A percentile compares a stretch with the other conserved stretches of the same genome.
Conservation (phyloP, 805 yeast species). For the Candida alai region DNA sequence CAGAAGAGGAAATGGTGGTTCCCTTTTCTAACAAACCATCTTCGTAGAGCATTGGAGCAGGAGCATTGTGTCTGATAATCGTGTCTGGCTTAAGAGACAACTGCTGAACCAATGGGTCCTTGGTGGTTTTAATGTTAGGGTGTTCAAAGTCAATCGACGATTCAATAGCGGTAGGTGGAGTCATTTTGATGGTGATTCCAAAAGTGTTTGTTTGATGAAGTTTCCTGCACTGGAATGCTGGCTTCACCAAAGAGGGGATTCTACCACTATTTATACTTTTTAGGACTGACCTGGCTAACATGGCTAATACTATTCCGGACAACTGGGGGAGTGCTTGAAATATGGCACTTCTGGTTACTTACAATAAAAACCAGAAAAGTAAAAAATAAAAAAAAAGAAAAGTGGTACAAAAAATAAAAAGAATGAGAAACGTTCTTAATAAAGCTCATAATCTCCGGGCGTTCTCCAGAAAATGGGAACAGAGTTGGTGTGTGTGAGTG, state of each 20-base stretch:
- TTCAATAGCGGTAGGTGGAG: slow-evolving; percentile 45
- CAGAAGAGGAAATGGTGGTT: slow-evolving; percentile 86
- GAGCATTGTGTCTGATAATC: slow-evolving; percentile 81
- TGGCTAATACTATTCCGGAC: no score
- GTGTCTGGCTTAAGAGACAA: slow-evolving; percentile 56
- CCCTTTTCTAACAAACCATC: slow-evolving; percentile 89
- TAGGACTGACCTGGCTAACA: no score
- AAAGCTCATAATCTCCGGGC: no score
- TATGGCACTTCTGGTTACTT: no score
- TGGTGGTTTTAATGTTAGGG: slow-evolving; percentile 35
- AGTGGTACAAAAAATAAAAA: no score
- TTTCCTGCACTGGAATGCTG: slow-evolving; percentile 1
- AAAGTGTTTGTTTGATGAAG: background rate
- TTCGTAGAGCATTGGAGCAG: slow-evolving; percentile 89
- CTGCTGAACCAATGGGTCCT: slow-evolving; percentile 40
- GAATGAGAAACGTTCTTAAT: no score
- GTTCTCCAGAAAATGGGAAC: no score
- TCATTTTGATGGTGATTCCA: slow-evolving; percentile 19
- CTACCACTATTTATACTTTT: slow-evolving; percentile 3
- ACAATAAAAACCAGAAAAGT: no score
- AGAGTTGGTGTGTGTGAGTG: no score
- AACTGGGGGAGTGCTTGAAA: no score
- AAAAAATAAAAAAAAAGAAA: no score
- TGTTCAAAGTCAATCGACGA: slow-evolving; percentile 39
- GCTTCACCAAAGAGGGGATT: background rate